Conservation (phyloP, 2,329 filamentous ascomycete genomes). For the Ophiostoma australiae region DNA sequence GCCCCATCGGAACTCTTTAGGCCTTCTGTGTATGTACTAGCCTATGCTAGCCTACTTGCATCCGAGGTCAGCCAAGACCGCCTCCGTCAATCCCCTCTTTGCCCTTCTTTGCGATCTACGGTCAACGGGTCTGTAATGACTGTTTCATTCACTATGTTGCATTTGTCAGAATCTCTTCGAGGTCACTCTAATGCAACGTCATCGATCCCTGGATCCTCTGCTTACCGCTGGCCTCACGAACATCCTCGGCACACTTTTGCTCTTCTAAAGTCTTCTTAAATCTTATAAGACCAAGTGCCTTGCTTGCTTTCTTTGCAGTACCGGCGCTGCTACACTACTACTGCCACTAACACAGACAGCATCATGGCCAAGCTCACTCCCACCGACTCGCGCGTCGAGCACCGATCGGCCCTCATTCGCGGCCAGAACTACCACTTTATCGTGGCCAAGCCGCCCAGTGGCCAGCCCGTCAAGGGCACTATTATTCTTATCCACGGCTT, state of each 20-base stretch:
- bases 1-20: not conserved
- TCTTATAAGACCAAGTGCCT: not conserved
- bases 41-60: not conserved
- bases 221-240: not conserved
- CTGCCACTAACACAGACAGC: not conserved
- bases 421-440: slow-evolving; percentile 67
- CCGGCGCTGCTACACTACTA: not conserved
- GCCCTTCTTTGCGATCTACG: no score
- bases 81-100: not conserved
- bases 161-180: not conserved
- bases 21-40: not conserved
- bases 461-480: slow-evolving; percentile 33
- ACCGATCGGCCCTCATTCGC: slow-evolving; percentile 59
- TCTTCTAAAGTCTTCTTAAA: no score
- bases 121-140: not conserved
- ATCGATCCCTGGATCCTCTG: not conserved
- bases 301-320: not conserved
- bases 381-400: slow-evolving; percentile 61
- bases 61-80: not conserved
- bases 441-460: slow-evolving; percentile 45
- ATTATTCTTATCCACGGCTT: slow-evolving; percentile 62
- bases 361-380: slow-evolving; percentile 57
- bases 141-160: not conserved
- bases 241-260: no score
- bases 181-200: not conserved